A percentile compares a stretch with the other conserved stretches of the same genome.
These are phyloP conservation scores for Raphanus raphanistrum DNA, from an alignment of 345 rosid genomes.

Conservation along the genomic window DNA sequence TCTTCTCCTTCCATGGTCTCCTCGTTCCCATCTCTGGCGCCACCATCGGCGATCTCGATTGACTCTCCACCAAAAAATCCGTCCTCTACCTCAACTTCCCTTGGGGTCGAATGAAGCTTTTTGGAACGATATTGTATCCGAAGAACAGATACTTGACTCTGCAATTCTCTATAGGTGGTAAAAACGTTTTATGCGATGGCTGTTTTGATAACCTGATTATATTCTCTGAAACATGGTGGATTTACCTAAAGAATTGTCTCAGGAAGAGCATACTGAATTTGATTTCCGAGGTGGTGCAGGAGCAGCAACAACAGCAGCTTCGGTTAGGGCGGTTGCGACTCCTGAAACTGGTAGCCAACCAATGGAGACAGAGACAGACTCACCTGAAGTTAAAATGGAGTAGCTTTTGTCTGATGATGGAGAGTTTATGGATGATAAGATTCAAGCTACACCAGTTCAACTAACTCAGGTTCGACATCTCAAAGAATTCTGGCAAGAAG, in stretches of 20 bases:
- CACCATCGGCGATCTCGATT: slow-evolving; percentile 81
- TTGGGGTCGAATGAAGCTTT: slow-evolving; percentile 84
- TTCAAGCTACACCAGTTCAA: slow-evolving; percentile 62
- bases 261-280: slow-evolving; percentile 54
- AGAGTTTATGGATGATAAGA: slow-evolving; percentile 39
- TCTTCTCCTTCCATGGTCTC: slow-evolving; percentile 69
- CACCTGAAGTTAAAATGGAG: slow-evolving; percentile 53
- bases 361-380: slow-evolving; percentile 46
- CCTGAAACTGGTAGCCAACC: slow-evolving; percentile 43
- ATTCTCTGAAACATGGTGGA: slow-evolving; percentile 96
- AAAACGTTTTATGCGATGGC: slow-evolving; percentile 53
- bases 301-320: slow-evolving; percentile 44
- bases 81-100: slow-evolving; percentile 84
- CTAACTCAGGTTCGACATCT: slow-evolving; percentile 64
- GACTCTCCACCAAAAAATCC: slow-evolving; percentile 71
- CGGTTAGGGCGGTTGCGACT: slow-evolving; percentile 36
- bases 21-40: slow-evolving; percentile 53
- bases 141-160: slow-evolving; percentile 30
- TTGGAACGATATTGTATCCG: slow-evolving; percentile 60
- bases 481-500: slow-evolving; percentile 63
- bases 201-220: slow-evolving; percentile 54
- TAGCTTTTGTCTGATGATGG: slow-evolving; percentile 52
- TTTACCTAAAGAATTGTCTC: slow-evolving; percentile 70
- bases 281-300: slow-evolving; percentile 88
- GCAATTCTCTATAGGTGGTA: slow-evolving; percentile 75